phyloP scores from a whole-genome alignment of 495 filamentous ascomycete species.

The Hypoxylon intermedium region DNA sequence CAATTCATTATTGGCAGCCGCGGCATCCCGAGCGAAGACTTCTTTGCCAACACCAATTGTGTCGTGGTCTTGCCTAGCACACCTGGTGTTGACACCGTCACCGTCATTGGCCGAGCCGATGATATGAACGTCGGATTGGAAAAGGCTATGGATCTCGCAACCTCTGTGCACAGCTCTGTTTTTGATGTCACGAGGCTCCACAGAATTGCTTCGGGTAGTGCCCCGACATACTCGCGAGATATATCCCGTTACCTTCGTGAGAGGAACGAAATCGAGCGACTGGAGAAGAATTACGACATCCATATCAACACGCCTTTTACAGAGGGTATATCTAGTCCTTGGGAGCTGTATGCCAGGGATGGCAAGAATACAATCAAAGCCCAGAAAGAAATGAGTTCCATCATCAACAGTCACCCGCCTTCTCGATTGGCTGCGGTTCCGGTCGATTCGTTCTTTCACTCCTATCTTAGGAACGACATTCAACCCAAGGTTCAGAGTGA shows the following conservation, averaged over 20 bases:
- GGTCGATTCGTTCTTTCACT: slow-evolving; percentile 88
- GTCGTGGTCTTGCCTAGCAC: slow-evolving; percentile 78
- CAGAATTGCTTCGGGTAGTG: slow-evolving; percentile 71
- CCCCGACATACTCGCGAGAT: slow-evolving; percentile 78
- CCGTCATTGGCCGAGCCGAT: slow-evolving; percentile 79
- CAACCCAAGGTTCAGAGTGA: slow-evolving; percentile 69
- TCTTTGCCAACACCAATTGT: slow-evolving; percentile 90
- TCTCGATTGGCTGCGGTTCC: slow-evolving; percentile 70
- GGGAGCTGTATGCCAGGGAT: slow-evolving; percentile 85
- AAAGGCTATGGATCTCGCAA: slow-evolving; percentile 80
- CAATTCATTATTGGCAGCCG: slow-evolving; percentile 89
- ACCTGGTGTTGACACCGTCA: slow-evolving; percentile 79
- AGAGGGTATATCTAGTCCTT: slow-evolving; percentile 67
- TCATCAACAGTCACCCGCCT: slow-evolving; percentile 82
- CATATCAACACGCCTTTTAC: slow-evolving; percentile 78
- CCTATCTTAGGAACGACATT: slow-evolving; percentile 70
- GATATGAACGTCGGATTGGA: slow-evolving; percentile 75
- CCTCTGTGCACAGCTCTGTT: slow-evolving; percentile 77
- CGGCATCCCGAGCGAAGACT: slow-evolving; percentile 78
- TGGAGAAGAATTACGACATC: slow-evolving; percentile 79
- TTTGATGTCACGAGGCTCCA: slow-evolving; percentile 81
- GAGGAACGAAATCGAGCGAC: slow-evolving; percentile 73
- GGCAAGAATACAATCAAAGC: slow-evolving; percentile 83
- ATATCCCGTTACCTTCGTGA: slow-evolving; percentile 83
- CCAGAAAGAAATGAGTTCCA: slow-evolving; percentile 77